phyloP scores from a whole-genome alignment of 1,284 basidiomycete genomes.

The Cryptococcus sp. region DNA sequence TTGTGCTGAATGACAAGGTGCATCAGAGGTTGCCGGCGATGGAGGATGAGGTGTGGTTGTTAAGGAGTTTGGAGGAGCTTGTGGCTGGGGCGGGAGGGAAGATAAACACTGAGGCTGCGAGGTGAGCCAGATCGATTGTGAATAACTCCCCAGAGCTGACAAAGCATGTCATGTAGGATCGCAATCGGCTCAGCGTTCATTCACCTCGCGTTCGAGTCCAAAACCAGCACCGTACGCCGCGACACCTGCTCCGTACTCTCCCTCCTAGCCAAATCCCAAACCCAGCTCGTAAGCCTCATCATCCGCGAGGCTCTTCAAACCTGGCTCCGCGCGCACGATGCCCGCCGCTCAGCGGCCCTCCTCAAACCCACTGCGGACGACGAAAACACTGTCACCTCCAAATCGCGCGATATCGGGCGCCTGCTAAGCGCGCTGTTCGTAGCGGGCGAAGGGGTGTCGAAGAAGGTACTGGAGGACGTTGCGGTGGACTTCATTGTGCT shows the following conservation, averaged over 20 bases:
- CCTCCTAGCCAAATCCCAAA: constrained; percentile 34
- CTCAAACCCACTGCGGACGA: constrained; percentile 27
- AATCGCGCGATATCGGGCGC: constrained; percentile 39
- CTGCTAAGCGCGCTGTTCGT: constrained; percentile 32
- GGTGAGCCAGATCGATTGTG: constrained; percentile 52
- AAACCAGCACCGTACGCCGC: constrained; percentile 57
- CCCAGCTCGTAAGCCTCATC: constrained; percentile 57
- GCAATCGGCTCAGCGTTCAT: constrained; percentile 65
- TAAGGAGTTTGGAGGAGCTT: constrained; percentile 62
- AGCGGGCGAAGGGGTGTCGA: constrained; percentile 17
- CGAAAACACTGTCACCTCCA: constrained; percentile 22
- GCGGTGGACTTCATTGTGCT: constrained; percentile 61
- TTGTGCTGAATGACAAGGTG: constrained; percentile 80
- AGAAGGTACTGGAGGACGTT: constrained; percentile 29
- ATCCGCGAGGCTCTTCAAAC: constrained; percentile 58
- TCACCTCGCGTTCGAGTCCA: constrained; percentile 63
- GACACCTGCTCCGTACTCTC: constrained; percentile 54
- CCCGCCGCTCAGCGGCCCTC: constrained; percentile 23
- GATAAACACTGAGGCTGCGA: constrained; percentile 58
- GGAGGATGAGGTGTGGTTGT: constrained; percentile 73
- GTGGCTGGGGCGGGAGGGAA: constrained; percentile 57
- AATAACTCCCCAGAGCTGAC: background rate
- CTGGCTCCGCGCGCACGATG: constrained; percentile 38
- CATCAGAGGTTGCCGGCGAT: constrained; percentile 66
- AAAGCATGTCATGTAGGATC: constrained; percentile 48